These are phyloP conservation scores for Scheffersomyces lignosus DNA, from an alignment of 805 yeast species.

Conservation along the genomic window DNA sequence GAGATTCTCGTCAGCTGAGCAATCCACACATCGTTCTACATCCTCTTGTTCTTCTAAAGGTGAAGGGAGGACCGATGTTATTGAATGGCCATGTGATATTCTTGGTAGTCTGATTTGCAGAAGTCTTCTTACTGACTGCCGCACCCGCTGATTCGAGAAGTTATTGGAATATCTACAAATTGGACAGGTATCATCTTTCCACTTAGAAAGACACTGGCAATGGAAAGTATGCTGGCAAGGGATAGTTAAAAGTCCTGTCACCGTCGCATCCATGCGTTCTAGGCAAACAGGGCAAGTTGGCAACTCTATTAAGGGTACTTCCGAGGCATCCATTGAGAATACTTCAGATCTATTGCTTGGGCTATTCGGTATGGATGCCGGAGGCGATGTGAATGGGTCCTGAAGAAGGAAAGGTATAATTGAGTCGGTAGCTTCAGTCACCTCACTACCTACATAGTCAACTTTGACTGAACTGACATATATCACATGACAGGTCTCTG, in stretches of 20 bases:
- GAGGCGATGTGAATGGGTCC: conserved; percentile 64
- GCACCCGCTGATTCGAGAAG: conserved; percentile 32
- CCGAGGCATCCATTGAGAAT: conserved; percentile 6
- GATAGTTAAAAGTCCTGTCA: conserved; percentile 81
- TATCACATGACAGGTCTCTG: conserved; percentile 79
- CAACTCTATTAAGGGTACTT: conserved; percentile 50
- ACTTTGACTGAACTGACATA: conserved; percentile 62
- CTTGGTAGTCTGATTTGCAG: conserved; percentile 25
- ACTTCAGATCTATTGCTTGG: background rate
- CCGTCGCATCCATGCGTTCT: conserved; percentile 79
- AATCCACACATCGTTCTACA: conserved; percentile 48
- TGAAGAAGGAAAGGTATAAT: conserved; percentile 65
- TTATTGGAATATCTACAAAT: conserved; percentile 77
- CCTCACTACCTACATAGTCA: conserved; percentile 12
- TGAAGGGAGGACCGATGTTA: conserved; percentile 1
- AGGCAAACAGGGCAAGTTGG: conserved; percentile 94
- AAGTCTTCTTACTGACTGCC: conserved; percentile 30
- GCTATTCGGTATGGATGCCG: conserved; percentile 3
- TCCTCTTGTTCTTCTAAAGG: conserved; percentile 11
- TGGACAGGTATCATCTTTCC: conserved; percentile 91
- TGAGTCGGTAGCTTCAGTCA: conserved; percentile 16
- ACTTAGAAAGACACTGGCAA: conserved; percentile 80
- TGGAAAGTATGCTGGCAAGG: conserved; percentile 94
- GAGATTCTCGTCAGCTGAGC: conserved; percentile 60
- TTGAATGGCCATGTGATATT: conserved; percentile 1